Conservation (phyloP, 306 rosid species). For the Amphicarpaea edgeworthii region DNA sequence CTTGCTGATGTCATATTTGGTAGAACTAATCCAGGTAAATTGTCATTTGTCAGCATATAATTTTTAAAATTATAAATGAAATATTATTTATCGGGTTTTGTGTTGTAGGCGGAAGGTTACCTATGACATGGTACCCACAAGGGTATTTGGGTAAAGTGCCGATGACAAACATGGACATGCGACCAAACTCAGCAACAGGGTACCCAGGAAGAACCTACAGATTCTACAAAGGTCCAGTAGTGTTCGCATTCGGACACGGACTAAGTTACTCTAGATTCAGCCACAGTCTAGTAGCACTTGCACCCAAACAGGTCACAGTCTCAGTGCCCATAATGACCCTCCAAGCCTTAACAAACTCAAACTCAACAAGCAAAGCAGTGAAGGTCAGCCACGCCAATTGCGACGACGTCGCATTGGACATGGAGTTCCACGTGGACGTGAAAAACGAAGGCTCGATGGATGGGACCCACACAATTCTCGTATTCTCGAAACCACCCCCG, state of each 20-base stretch:
- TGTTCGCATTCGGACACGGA: conserved; percentile 84
- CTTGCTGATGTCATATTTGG: conserved; percentile 86
- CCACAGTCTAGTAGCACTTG: conserved; percentile 58
- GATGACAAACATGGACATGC: conserved; percentile 88
- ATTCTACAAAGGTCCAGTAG: conserved; percentile 91
- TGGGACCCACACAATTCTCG: conserved; percentile 73
- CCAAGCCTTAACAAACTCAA: conserved; percentile 52
- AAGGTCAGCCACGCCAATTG: conserved; percentile 65
- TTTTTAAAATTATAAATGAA: too few species aligned
- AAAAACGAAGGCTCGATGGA: conserved; percentile 74
- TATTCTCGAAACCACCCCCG: conserved; percentile 65
- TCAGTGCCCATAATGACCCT: conserved; percentile 44
- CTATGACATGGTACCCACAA: conserved; percentile 94
- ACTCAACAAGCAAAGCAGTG: conserved; percentile 44
- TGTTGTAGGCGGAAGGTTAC: conserved; percentile 50
- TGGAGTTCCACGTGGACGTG: conserved; percentile 60
- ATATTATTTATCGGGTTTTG: too few species aligned
- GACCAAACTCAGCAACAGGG: conserved; percentile 65
- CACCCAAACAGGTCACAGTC: conserved; percentile 56
- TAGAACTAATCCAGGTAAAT: conserved; percentile 70
- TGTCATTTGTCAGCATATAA: too few species aligned
- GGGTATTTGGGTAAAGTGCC: conserved; percentile 62
- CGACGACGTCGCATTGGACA: conserved; percentile 7
- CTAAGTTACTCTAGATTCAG: conserved; percentile 70
- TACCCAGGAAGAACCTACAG: conserved; percentile 95